Base-by-base conservation (phyloP, 2,329 filamentous ascomycete genomes). In the Gnomoniopsis sp. region DNA sequence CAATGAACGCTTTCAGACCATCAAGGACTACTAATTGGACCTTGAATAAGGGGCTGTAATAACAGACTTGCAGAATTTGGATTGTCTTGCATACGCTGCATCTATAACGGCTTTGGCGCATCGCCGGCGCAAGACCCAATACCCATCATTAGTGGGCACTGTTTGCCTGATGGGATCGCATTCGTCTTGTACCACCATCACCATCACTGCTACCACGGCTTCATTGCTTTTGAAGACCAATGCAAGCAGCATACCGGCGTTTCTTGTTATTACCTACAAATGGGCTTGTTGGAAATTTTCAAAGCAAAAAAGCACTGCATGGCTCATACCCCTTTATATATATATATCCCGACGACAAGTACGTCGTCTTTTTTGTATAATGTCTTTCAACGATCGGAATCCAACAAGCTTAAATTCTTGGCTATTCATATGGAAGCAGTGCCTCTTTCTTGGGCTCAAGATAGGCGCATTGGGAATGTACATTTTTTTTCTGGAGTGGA, bases 1-100 rank as follows among this genome's bases (percentile, higher is more conserved):
- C 63, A 72, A 78, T 64, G 70, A 69, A 26, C 69, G 72, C 22
- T 78, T 77, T 67, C 71, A 68, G 66, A 66, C 59, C 44, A 62
- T 76, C 49, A 61, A 61, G 33, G 36, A 15, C 21, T 55, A 11
- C 21, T 55, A 43, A 57, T 53, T n/a, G 50, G 38, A 15, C 19
- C 3, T 22, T 21, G 36, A 7, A 38, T 11, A 6, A 36, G 36
- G 41, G 38, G 23, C 26, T 36, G 48, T 47, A 47, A 33, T 8
- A 43, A 17, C 34, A 52, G 49, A 11, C 26, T 26, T 47, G 12
- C 21, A 12, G 38, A 17, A 51, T 30, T 44, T 23, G 49, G 47
- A 49, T 55, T 30, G 51, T 54, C 41, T 30, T 47, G 54, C 57
- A 23, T 22, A 62, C 52, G 34, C 49, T 58, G 60, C 60, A 62